Evolutionary conservation across 73 alveolate genomes (phyloP).

Genomic region (Paramecium primaurelia): DNA sequence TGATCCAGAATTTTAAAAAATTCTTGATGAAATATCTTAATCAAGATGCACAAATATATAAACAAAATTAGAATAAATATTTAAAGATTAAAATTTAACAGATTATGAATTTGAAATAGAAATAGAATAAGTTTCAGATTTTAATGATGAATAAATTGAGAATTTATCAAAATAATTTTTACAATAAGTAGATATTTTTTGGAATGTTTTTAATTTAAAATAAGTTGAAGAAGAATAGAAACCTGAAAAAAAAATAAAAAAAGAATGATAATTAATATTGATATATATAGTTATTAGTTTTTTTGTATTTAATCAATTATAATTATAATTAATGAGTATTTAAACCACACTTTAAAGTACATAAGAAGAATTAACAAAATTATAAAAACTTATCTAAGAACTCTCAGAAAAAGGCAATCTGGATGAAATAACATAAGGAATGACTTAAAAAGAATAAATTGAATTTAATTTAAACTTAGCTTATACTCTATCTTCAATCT

Average conservation of each 20-base stretch:
- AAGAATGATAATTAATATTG: background rate
- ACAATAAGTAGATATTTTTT: background rate
- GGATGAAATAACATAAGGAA: background rate
- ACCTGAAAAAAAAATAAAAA: background rate
- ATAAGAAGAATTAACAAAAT: background rate
- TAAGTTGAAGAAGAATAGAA: background rate
- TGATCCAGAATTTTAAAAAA: background rate
- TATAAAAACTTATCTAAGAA: background rate
- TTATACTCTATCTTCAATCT: background rate
- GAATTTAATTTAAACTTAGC: conserved; percentile 12
- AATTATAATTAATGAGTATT: background rate
- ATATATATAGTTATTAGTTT: background rate
- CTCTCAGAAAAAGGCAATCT: background rate
- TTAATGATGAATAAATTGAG: background rate
- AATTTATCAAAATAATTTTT: background rate
- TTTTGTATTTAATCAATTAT: background rate
- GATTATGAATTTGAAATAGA: conserved; percentile 5
- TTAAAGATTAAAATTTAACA: background rate
- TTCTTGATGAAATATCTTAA: background rate
- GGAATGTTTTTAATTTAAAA: background rate
- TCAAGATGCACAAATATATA: background rate
- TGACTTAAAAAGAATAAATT: background rate
- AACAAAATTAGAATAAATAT: background rate
- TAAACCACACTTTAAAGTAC: background rate
- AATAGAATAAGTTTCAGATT: background rate